These are phyloP conservation scores for Lactifluus rugatus DNA, from an alignment of 768 basidiomycete genomes.

Conservation along the genomic window DNA sequence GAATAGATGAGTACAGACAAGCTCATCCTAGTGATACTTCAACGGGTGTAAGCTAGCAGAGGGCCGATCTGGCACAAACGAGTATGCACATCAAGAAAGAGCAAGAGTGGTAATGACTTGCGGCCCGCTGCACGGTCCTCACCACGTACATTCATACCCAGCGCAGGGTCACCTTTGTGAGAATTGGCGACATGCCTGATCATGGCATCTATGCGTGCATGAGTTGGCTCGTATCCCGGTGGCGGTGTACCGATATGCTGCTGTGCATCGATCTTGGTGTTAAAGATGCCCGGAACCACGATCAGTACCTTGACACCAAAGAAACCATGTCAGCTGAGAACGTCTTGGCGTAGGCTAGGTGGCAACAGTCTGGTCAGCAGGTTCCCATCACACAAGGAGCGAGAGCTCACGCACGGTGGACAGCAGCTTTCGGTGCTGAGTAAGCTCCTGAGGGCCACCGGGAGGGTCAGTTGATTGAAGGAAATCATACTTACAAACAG, in stretches of 20 bases:
- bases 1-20: not conserved
- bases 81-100: slow-evolving; percentile 23
- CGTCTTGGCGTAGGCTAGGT: slow-evolving; percentile 22
- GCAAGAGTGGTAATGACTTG: slow-evolving; percentile 16
- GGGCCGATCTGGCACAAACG: not conserved
- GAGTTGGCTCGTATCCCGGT: slow-evolving; percentile 19
- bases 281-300: slow-evolving; percentile 24
- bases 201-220: not conserved
- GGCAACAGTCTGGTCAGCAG: not conserved
- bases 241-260: slow-evolving; percentile 7
- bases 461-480: not conserved
- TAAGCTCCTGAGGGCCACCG: slow-evolving; percentile 18
- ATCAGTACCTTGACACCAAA: slow-evolving; percentile 25
- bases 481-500: not conserved
- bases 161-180: slow-evolving; percentile 22
- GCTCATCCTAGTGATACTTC: not conserved
- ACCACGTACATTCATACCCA: slow-evolving; percentile 22
- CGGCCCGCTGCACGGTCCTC: slow-evolving; percentile 23
- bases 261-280: slow-evolving; percentile 16
- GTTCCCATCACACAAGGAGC: not conserved
- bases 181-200: not conserved
- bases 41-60: not conserved
- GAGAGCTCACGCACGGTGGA: slow-evolving; percentile 17
- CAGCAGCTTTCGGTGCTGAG: slow-evolving; percentile 23
- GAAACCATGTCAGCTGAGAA: slow-evolving; percentile 23